A percentile compares a stretch with the other conserved stretches of the same genome.
Evolutionary conservation across 768 basidiomycete species (phyloP).

Genomic region (Panus rudis): DNA sequence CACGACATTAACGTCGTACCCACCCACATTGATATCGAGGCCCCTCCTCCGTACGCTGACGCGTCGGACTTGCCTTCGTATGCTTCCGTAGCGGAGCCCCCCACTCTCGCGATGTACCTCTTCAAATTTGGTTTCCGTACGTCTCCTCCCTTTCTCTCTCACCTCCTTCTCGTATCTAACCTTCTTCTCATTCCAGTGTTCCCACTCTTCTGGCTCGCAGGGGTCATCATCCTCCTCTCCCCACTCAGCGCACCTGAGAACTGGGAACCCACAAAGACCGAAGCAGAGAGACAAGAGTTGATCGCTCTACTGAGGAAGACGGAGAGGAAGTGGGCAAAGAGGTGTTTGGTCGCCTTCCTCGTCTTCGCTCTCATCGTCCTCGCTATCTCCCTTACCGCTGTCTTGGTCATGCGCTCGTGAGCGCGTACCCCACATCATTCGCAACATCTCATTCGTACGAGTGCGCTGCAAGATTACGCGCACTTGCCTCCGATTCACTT

Average conservation of each 20-base stretch:
- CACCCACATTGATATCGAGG: conserved; percentile 14
- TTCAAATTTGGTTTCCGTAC: conserved; percentile 46
- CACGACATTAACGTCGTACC: conserved; percentile 20
- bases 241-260: conserved; percentile 32
- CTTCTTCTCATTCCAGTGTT: conserved; percentile 29
- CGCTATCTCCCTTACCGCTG: conserved; percentile 10
- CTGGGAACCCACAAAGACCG: conserved; percentile 31
- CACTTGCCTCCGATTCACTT: too few species aligned
- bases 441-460: too few species aligned
- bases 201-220: conserved; percentile 43
- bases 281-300: conserved; percentile 26
- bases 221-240: conserved; percentile 31
- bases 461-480: too few species aligned
- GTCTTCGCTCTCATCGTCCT: conserved; percentile 13
- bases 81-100: conserved; percentile 27
- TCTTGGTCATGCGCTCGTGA: conserved; percentile 16
- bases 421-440: neutral
- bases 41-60: conserved; percentile 27
- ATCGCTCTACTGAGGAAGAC: conserved; percentile 26
- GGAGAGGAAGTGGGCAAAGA: conserved; percentile 37
- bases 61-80: conserved; percentile 28
- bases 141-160: conserved; percentile 15
- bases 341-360: conserved; percentile 26
- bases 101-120: conserved; percentile 39
- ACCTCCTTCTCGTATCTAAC: neutral